A percentile compares a stretch with the other conserved stretches of the same genome.
Conservation (phyloP, 169 alveolate species). For the Babesia bovis region DNA sequence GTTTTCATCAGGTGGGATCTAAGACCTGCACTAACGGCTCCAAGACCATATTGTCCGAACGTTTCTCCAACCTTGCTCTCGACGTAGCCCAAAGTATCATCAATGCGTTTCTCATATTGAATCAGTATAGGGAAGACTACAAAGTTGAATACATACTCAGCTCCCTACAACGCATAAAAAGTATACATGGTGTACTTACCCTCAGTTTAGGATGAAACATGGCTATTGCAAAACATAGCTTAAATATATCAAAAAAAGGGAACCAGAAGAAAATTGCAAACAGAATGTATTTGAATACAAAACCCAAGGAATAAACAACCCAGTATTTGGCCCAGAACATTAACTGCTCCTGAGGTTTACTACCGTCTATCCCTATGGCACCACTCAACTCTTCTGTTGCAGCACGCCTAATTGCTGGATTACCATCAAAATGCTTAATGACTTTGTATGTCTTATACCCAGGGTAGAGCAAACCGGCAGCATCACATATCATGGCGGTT, state of each 20-base stretch:
- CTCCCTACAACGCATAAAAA: conserved; percentile 37
- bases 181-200: conserved; percentile 26
- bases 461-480: conserved; percentile 64
- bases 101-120: conserved; percentile 54
- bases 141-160: conserved; percentile 54
- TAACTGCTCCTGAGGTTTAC: conserved; percentile 42
- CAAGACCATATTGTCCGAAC: not conserved
- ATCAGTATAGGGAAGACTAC: conserved; percentile 42
- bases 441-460: conserved; percentile 66
- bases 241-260: conserved; percentile 46
- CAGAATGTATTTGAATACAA: conserved; percentile 37
- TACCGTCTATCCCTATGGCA: conserved; percentile 28
- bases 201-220: conserved; percentile 59
- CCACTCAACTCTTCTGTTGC: conserved; percentile 17
- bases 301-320: conserved; percentile 64
- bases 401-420: conserved; percentile 20
- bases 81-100: conserved; percentile 29
- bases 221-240: conserved; percentile 38
- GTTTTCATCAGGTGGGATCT: not conserved
- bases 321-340: conserved; percentile 68
- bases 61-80: conserved; percentile 29
- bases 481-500: conserved; percentile 52
- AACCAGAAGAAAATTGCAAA: conserved; percentile 60
- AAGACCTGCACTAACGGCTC: not conserved
- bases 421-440: conserved; percentile 41